phyloP scores from a whole-genome alignment of 2,329 filamentous ascomycete genomes.

The Ceratocystis eucalypticola region DNA sequence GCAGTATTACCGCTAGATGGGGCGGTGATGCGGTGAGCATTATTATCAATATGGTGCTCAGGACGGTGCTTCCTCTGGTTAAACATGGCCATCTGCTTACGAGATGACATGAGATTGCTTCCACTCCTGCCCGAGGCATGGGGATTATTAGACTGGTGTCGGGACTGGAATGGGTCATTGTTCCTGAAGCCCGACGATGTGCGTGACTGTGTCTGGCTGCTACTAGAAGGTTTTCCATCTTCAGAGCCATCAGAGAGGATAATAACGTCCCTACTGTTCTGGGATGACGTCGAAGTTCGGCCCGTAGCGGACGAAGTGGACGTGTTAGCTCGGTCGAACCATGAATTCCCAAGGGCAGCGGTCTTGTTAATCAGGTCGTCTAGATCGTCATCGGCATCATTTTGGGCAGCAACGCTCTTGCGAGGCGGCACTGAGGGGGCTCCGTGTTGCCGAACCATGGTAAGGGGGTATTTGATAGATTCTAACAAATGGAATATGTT shows the following conservation, averaged over 20 bases:
- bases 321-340: constrained; percentile 13
- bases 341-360: constrained; percentile 15
- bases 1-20: constrained; percentile 25
- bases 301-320: background rate
- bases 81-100: constrained; percentile 45
- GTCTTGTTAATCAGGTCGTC: constrained; percentile 18
- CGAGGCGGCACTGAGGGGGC: constrained; percentile 1
- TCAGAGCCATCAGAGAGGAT: constrained; percentile 5
- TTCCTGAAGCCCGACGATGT: background rate
- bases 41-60: constrained; percentile 40
- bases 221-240: background rate
- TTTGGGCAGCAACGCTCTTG: background rate
- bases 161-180: background rate
- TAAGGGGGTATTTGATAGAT: too few species aligned
- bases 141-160: background rate
- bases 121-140: background rate
- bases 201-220: background rate
- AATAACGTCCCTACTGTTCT: background rate
- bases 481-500: too few species aligned
- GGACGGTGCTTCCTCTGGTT: constrained; percentile 41
- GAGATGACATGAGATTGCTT: constrained; percentile 34
- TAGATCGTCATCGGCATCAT: constrained; percentile 13
- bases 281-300: background rate
- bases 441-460: constrained; percentile 13
- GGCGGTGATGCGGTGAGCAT: constrained; percentile 32